Evolutionary conservation across 2,329 filamentous ascomycete species (phyloP).

Genomic region (Ophiostoma ulmi): DNA sequence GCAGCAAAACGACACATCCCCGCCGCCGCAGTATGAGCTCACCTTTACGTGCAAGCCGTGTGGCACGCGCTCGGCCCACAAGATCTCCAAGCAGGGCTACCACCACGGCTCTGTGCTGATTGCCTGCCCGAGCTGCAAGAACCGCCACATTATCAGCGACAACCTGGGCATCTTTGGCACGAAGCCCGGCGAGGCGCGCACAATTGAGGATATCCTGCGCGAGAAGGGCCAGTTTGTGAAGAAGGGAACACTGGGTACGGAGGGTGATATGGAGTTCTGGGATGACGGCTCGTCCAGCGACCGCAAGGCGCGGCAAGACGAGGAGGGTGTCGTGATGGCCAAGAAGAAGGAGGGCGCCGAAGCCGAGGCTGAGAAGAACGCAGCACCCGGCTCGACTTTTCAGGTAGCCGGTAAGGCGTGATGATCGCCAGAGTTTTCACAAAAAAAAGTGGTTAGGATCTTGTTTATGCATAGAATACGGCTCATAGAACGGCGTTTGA

Average conservation of each 20-base stretch:
- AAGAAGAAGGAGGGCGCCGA: conserved; percentile 13
- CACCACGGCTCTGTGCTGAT: conserved; percentile 86
- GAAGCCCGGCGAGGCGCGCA: conserved; percentile 44
- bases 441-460: conserved; percentile 15
- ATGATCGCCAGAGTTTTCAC: neutral
- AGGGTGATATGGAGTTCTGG: conserved; percentile 92
- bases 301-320: conserved; percentile 29
- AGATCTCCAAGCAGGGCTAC: conserved; percentile 89
- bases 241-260: conserved; percentile 63
- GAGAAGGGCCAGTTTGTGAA: conserved; percentile 71
- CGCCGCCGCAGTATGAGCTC: conserved; percentile 69
- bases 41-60: conserved; percentile 93
- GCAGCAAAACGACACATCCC: conserved; percentile 6
- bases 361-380: conserved; percentile 14
- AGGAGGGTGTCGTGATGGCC: conserved; percentile 26
- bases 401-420: conserved; percentile 4
- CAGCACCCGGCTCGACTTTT: conserved; percentile 33
- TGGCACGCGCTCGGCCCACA: conserved; percentile 71
- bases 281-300: conserved; percentile 57
- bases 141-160: conserved; percentile 86
- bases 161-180: conserved; percentile 76
- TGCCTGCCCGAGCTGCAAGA: conserved; percentile 78
- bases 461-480: neutral
- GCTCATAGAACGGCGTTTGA: conserved; percentile 10
- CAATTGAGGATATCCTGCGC: conserved; percentile 70